Conservation (phyloP, 2,329 filamentous ascomycete genomes). For the Microdochium paspali region DNA sequence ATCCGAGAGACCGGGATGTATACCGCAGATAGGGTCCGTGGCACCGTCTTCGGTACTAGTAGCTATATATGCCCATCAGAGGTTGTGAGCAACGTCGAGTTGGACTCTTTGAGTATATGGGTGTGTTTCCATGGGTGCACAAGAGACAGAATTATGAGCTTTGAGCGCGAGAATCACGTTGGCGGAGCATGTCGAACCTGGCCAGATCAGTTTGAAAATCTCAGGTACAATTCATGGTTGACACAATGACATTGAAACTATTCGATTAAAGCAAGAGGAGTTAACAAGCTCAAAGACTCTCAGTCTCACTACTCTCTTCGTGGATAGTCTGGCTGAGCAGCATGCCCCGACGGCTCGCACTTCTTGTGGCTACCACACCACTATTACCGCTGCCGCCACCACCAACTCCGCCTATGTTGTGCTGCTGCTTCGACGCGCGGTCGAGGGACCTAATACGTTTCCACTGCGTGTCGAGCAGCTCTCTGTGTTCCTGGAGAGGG, state of each 20-base stretch:
- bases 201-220: too few relatives aligned
- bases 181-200: too few relatives aligned
- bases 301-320: constrained; percentile 59
- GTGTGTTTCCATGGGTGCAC: too few relatives aligned
- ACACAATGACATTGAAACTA: too few relatives aligned
- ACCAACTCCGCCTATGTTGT: too few relatives aligned
- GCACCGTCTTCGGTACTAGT: neutral
- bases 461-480: neutral
- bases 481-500: neutral
- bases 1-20: constrained; percentile 35
- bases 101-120: too few relatives aligned
- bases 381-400: neutral
- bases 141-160: too few relatives aligned
- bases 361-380: neutral
- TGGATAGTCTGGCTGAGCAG: constrained; percentile 59
- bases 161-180: too few relatives aligned
- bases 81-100: too few relatives aligned
- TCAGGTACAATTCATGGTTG: too few relatives aligned
- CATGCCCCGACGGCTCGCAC: constrained; percentile 25
- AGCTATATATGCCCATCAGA: neutral
- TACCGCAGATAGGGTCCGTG: constrained; percentile 35
- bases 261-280: neutral
- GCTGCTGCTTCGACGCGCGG: neutral
- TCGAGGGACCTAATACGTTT: neutral
- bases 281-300: constrained; percentile 17